Percentiles rank a stretch among this genome's conserved stretches.
Conservation (phyloP, 2,329 filamentous ascomycete species). For the Ascochyta viciae-villosae region DNA sequence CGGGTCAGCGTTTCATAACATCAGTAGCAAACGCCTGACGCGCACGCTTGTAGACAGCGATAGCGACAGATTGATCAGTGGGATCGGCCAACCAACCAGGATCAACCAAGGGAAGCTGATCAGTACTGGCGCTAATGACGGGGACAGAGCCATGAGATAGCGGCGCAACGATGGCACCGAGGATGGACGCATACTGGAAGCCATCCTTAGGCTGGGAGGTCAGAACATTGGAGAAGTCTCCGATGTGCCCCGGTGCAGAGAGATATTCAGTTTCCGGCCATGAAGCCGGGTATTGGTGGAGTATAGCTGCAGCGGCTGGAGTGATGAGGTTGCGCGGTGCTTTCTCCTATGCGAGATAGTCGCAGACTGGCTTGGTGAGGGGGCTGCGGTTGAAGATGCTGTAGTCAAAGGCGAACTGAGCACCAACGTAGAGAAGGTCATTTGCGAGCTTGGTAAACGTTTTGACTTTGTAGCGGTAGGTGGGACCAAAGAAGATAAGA, state of each 20-base stretch:
- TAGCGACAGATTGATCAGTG: slow-evolving; percentile 40
- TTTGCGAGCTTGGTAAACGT: slow-evolving; percentile 29
- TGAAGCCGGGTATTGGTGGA: slow-evolving; percentile 21
- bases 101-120: slow-evolving; percentile 31
- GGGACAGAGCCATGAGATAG: slow-evolving; percentile 48
- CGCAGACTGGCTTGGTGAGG: slow-evolving; percentile 29
- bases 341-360: slow-evolving; percentile 38
- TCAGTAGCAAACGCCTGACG: slow-evolving; percentile 35
- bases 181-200: slow-evolving; percentile 44
- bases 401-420: slow-evolving; percentile 25
- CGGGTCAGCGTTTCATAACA: slow-evolving; percentile 16
- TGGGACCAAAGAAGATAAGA: slow-evolving; percentile 17
- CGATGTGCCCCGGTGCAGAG: slow-evolving; percentile 22
- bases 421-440: slow-evolving; percentile 16
- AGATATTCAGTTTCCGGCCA: slow-evolving; percentile 42
- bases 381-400: slow-evolving; percentile 17
- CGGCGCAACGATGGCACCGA: slow-evolving; percentile 41
- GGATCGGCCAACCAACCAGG: slow-evolving; percentile 17
- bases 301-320: slow-evolving; percentile 5
- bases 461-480: slow-evolving; percentile 27
- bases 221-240: slow-evolving; percentile 26
- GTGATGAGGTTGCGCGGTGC: slow-evolving; percentile 21
- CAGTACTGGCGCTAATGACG: slow-evolving; percentile 35
- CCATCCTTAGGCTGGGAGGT: slow-evolving; percentile 31
- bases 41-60: slow-evolving; percentile 42